Base-by-base conservation (phyloP, 1,284 basidiomycete genomes). In the Cryptococcus hybrid region DNA sequence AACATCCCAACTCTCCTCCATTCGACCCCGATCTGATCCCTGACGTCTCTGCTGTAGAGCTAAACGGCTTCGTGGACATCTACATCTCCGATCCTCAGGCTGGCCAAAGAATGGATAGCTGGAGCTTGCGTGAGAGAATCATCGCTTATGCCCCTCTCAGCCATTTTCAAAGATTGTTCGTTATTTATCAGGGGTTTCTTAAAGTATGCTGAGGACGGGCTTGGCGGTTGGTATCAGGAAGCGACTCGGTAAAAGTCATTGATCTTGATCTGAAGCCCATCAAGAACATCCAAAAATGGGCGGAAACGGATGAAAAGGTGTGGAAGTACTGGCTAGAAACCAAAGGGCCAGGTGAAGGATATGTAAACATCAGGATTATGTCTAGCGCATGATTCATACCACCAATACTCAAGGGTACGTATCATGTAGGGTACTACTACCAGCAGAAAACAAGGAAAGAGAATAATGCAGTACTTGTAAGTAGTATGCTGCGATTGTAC, bases 141-240 rank as follows among this genome's bases (percentile, higher is more conserved):
- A 78, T 89, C 51, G 87, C 88, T 3, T 92, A 9, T 13, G 3
- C 50, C 35, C 35, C n/a, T 53, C 51, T 36, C 47, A 24, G 7
- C 24, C n/a, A 89, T 89, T 9, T 92, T 97, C 83, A 98, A 97
- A 75, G 94, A 98, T 75, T 97, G 93, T 76, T 95, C 92, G 2
- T 75, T 97, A 56, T 89, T 97, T 61, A 69, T 93, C 43, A 84
- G 78, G 7, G 7, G 84, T 84, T 64, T 42, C 12, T 52, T 37
- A 24, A 47, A 54, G 13, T 24, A 42, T 34, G 37, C 36, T 11
- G 15, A 18, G 35, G 30, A 24, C 9, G 56, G 52, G 48, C 44
- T 11, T 62, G 57, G 54, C 37, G 52, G 11, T 45, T 69, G 30
- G 62, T 59, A 18, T n/a, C 54, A 34, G 58, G 48, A 47, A 57